Percentiles rank a stretch among this genome's conserved stretches.
phyloP scores from a whole-genome alignment of 2,329 filamentous ascomycete species.

The Diplodia sapinea region DNA sequence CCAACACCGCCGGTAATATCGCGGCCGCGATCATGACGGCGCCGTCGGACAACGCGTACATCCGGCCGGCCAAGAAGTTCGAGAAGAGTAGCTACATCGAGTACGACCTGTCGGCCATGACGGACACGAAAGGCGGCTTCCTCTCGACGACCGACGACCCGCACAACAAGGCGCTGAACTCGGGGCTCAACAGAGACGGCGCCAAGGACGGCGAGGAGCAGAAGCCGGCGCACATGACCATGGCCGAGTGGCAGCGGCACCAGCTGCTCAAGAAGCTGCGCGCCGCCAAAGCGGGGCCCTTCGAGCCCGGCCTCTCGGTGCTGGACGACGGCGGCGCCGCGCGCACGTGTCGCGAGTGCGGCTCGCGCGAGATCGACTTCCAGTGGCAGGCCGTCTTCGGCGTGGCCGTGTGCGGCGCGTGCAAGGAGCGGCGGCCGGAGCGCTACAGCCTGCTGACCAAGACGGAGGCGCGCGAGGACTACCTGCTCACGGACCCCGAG shows the following conservation, averaged over 20 bases:
- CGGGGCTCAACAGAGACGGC: conserved; percentile 45
- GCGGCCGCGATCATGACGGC: conserved; percentile 46
- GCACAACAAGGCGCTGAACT: conserved; percentile 75
- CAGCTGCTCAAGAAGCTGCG: conserved; percentile 75
- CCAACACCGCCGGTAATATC: conserved; percentile 43
- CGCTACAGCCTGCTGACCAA: conserved; percentile 96
- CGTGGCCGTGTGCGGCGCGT: conserved; percentile 75
- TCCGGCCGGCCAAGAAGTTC: conserved; percentile 81
- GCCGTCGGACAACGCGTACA: conserved; percentile 50
- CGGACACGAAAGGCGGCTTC: conserved; percentile 96
- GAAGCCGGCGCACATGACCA: conserved; percentile 85
- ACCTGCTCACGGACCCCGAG: conserved; percentile 91
- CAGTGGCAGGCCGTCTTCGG: conserved; percentile 88
- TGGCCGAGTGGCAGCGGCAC: conserved; percentile 87
- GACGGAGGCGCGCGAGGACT: conserved; percentile 94
- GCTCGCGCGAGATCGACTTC: conserved; percentile 86
- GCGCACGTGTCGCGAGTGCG: conserved; percentile 76
- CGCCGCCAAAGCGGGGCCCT: conserved; percentile 77
- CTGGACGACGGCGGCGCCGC: conserved; percentile 53
- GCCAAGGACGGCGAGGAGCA: conserved; percentile 58
- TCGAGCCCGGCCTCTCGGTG: conserved; percentile 85
- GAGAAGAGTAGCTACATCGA: conserved; percentile 81
- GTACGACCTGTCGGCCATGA: conserved; percentile 98
- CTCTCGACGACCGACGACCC: conserved; percentile 90
- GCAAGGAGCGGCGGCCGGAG: conserved; percentile 88